Evolutionary conservation across 129 eudicot species (phyloP).

Genomic region (Lonicera japonica): DNA sequence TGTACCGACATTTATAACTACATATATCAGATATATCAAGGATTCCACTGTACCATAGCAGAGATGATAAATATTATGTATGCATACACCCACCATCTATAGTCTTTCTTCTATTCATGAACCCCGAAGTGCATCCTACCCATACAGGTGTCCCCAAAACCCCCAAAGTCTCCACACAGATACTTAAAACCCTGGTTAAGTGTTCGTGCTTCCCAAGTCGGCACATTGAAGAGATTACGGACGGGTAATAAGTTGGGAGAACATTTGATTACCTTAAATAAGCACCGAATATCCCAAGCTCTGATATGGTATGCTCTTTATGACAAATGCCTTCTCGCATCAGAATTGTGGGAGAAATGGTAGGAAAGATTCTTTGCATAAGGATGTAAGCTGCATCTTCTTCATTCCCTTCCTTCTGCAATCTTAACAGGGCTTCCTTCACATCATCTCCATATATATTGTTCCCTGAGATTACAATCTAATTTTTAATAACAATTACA

Average conservation of each 20-base stretch:
- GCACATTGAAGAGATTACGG: neutral
- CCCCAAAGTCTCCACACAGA: too few relatives aligned
- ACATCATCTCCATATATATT: slow-evolving; percentile 88
- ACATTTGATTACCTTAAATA: slow-evolving; percentile 59
- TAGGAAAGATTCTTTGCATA: slow-evolving; percentile 93
- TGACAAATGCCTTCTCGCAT: slow-evolving; percentile 65
- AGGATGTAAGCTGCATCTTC: slow-evolving; percentile 96
- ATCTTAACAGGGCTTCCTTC: slow-evolving; percentile 47
- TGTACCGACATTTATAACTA: too few relatives aligned
- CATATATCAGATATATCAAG: too few relatives aligned
- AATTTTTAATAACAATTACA: neutral
- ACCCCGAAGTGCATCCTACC: too few relatives aligned
- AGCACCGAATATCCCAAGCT: slow-evolving; percentile 77
- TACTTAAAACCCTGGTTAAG: too few relatives aligned
- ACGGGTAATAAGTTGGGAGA: slow-evolving; percentile 1
- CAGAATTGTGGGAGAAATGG: slow-evolving; percentile 55
- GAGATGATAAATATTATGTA: too few relatives aligned
- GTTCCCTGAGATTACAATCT: slow-evolving; percentile 48
- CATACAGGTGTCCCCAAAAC: too few relatives aligned
- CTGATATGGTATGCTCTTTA: slow-evolving; percentile 78
- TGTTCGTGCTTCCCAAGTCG: too few relatives aligned
- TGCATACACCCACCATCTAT: too few relatives aligned
- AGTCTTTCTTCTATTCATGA: too few relatives aligned
- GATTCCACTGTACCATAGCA: too few relatives aligned
- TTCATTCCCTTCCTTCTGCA: slow-evolving; percentile 59